These are phyloP conservation scores for Metschnikowia matae DNA, from an alignment of 805 yeast species.

Conservation along the genomic window DNA sequence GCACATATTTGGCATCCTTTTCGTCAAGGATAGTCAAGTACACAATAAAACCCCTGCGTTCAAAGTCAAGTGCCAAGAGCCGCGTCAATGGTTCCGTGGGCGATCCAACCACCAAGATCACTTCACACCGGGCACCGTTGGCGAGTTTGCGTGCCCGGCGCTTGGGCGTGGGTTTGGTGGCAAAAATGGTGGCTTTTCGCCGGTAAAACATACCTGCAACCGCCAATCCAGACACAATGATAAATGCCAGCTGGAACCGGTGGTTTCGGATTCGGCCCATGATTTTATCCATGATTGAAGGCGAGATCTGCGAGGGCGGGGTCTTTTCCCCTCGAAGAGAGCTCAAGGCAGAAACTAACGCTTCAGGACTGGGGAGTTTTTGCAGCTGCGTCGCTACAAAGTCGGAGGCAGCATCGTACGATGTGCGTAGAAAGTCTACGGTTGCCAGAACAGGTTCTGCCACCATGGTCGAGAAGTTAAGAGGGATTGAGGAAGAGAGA, in stretches of 20 bases:
- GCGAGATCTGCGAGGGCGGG: conserved; percentile 1
- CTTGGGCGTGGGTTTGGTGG: conserved; percentile 12
- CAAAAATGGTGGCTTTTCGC: conserved; percentile 7
- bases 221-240: conserved; percentile 10
- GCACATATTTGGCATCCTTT: conserved; percentile 48
- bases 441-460: conserved; percentile 44
- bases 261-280: background rate
- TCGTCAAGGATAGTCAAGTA: conserved; percentile 70
- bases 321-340: conserved; percentile 1
- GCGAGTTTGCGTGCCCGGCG: conserved; percentile 59
- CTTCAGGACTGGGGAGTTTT: conserved; percentile 19
- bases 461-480: conserved; percentile 25
- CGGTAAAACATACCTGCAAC: conserved; percentile 8
- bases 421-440: conserved; percentile 22
- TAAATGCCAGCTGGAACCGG: conserved; percentile 5
- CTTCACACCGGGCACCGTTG: conserved; percentile 74
- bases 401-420: conserved; percentile 20
- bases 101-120: conserved; percentile 69
- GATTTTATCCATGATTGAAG: background rate
- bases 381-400: conserved; percentile 24
- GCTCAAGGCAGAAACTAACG: conserved; percentile 4
- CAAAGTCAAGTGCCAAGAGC: conserved; percentile 67
- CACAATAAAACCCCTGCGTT: conserved; percentile 75
- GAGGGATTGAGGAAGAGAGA: background rate
- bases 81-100: conserved; percentile 72